phyloP scores from a whole-genome alignment of 345 rosid genomes.

The Cochlearia excelsa region DNA sequence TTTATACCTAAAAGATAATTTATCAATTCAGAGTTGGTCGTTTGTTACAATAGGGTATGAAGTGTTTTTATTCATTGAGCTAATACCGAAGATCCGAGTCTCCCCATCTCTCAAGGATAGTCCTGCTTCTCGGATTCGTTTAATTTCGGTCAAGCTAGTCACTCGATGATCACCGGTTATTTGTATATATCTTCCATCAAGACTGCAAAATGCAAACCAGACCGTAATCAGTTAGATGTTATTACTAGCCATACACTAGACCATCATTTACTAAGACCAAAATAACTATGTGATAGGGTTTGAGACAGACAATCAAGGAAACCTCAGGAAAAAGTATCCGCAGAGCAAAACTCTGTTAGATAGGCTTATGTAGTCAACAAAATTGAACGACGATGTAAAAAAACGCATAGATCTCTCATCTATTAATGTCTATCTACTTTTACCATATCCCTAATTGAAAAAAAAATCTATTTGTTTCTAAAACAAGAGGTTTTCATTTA shows the following conservation, averaged over 20 bases:
- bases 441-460: conserved; percentile 1
- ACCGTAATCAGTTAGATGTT: background rate
- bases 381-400: conserved; percentile 1
- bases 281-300: conserved; percentile 3
- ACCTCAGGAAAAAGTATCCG: background rate
- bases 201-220: conserved; percentile 48
- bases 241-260: background rate
- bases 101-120: conserved; percentile 77
- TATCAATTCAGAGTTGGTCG: conserved; percentile 4
- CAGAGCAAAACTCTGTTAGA: background rate
- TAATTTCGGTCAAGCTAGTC: conserved; percentile 66
- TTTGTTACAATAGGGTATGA: conserved; percentile 3
- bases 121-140: conserved; percentile 59
- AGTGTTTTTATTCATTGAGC: conserved; percentile 8
- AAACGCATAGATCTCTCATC: conserved; percentile 19
- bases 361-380: background rate
- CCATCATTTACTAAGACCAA: conserved; percentile 6
- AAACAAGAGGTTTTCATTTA: conserved; percentile 13
- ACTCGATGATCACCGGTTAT: conserved; percentile 94
- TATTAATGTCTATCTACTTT: conserved; percentile 18
- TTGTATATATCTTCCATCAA: conserved; percentile 67
- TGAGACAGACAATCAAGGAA: too few relatives aligned
- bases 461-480: conserved; percentile 21
- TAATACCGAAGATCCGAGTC: conserved; percentile 65
- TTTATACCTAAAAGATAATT: conserved; percentile 57